Evolutionary conservation across 1,284 basidiomycete species (phyloP), one percentile per base, ranked within the genome.

Genomic region (Rhizoctonia solani): DNA sequence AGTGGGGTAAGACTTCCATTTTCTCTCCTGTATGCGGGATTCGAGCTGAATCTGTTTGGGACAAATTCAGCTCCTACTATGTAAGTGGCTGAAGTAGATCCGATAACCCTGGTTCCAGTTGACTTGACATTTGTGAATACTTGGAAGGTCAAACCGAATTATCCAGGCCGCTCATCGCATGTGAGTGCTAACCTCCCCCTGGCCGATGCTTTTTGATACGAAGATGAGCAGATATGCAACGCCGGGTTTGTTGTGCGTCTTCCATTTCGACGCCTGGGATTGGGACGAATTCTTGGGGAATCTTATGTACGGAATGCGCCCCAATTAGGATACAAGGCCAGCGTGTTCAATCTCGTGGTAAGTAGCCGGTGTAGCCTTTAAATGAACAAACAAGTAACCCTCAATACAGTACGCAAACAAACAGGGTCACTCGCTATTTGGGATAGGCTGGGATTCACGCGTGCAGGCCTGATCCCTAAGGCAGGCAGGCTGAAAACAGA

Each of bases 311-410:
- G 91, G 74, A 94, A 92, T 73, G 95, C 85, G 0, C 94, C 92
- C 0, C 79, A 78, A 37, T 78, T 92, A 27, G 89, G 94, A 8
- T 98, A 95, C 80, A 82, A 87, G 72, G 92, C 86, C 0, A 93
- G 90, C 72, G 92, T 98, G 16, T 98, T 97, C 82, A 98, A 98
- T 75, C 83, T 98, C 52, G 94, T 97, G 37, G 98, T 92, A 77
- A 86, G 87, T 41, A 93, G 89, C 79, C 29, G 16, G 34, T 59
- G 19, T 34, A 23, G 21, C 50, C 0, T 44, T 69, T 44, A n/a
- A 34, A 19, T 21, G 27, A 30, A 29, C 53, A 19, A 56, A n/a
- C 79, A n/a, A 79, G 78, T 74, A 80, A 79, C n/a, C 70, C 72
- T 78, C 46, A 74, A 77, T 21, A 4, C 50, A 61, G 58, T 79